These are phyloP conservation scores for Aureobasidium zeae DNA, from an alignment of 2,329 filamentous ascomycete genomes.

Conservation along the genomic window DNA sequence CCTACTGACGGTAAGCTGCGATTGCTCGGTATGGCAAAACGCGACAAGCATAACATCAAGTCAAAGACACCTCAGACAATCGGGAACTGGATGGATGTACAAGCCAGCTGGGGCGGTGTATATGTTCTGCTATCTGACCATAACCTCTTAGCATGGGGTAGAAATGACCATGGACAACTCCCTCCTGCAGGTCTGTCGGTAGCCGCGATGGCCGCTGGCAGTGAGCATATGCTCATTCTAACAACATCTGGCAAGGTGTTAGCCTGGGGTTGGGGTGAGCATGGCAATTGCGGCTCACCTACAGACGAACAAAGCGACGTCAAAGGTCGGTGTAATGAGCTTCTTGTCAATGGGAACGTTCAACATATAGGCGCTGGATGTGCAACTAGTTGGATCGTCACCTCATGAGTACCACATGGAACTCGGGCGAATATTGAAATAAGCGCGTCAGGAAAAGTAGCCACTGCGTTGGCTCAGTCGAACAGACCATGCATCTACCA, in stretches of 20 bases:
- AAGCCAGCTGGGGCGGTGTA: constrained; percentile 74
- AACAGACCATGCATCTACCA: constrained; percentile 31
- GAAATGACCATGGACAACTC: constrained; percentile 76
- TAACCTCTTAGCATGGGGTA: constrained; percentile 63
- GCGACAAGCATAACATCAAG: constrained; percentile 47
- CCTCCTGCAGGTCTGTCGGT: constrained; percentile 55
- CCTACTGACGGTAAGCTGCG: constrained; percentile 49
- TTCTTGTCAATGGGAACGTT: constrained; percentile 49
- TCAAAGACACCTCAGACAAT: constrained; percentile 42
- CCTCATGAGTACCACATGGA: constrained; percentile 27
- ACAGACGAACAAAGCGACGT: constrained; percentile 55
- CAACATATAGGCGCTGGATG: constrained; percentile 69
- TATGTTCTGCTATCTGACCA: constrained; percentile 58
- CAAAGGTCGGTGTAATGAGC: constrained; percentile 58
- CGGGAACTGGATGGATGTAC: constrained; percentile 56
- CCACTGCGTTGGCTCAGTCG: constrained; percentile 23
- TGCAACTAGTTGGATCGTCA: constrained; percentile 74
- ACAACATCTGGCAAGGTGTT: constrained; percentile 57
- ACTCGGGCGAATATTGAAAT: too few relatives aligned
- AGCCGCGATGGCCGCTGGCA: constrained; percentile 65
- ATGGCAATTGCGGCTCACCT: constrained; percentile 82
- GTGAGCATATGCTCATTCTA: constrained; percentile 77
- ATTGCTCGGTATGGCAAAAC: constrained; percentile 69
- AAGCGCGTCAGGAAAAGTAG: too few relatives aligned
- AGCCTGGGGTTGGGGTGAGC: constrained; percentile 94